These are phyloP conservation scores for Myochromella boudieri DNA, from an alignment of 768 basidiomycete genomes.

Conservation along the genomic window DNA sequence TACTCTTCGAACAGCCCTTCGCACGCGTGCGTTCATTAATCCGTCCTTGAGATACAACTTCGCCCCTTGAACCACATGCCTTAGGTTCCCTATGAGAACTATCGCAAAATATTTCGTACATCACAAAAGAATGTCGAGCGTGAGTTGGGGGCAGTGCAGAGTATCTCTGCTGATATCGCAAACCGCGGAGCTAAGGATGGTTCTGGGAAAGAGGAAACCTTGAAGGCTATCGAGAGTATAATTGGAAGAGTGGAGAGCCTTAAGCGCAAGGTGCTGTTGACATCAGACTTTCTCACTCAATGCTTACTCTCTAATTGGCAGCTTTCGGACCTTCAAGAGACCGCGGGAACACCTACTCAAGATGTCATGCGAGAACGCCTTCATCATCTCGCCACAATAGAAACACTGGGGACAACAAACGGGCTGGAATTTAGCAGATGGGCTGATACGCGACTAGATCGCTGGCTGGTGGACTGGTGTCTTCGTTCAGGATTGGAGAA, in stretches of 20 bases:
- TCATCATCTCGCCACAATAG: slow-evolving; percentile 65
- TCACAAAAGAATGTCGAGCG: slow-evolving; percentile 82
- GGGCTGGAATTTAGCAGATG: slow-evolving; percentile 68
- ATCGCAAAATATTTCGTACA: slow-evolving; percentile 83
- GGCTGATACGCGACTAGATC: slow-evolving; percentile 77
- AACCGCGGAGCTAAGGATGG: slow-evolving; percentile 38
- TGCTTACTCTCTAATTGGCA: slow-evolving; percentile 18
- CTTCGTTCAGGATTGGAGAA: slow-evolving; percentile 75
- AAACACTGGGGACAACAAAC: slow-evolving; percentile 50
- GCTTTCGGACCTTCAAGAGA: slow-evolving; percentile 50
- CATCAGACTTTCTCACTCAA: not conserved
- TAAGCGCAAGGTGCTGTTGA: slow-evolving; percentile 77
- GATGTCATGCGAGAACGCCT: slow-evolving; percentile 75
- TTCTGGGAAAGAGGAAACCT: slow-evolving; percentile 47
- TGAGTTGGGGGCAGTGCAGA: slow-evolving; percentile 64
- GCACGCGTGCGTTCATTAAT: slow-evolving; percentile 48
- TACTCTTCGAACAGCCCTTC: slow-evolving; percentile 87
- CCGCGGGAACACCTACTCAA: slow-evolving; percentile 57
- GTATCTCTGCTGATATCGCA: slow-evolving; percentile 58
- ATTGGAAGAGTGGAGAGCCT: slow-evolving; percentile 73
- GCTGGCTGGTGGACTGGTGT: slow-evolving; percentile 94
- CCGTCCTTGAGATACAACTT: not conserved
- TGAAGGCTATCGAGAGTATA: slow-evolving; percentile 72
- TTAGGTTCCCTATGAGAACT: slow-evolving; percentile 88
- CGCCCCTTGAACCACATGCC: not conserved